Evolutionary conservation across 2,329 filamentous ascomycete genomes (phyloP).

Genomic region (Moelleriella libera): DNA sequence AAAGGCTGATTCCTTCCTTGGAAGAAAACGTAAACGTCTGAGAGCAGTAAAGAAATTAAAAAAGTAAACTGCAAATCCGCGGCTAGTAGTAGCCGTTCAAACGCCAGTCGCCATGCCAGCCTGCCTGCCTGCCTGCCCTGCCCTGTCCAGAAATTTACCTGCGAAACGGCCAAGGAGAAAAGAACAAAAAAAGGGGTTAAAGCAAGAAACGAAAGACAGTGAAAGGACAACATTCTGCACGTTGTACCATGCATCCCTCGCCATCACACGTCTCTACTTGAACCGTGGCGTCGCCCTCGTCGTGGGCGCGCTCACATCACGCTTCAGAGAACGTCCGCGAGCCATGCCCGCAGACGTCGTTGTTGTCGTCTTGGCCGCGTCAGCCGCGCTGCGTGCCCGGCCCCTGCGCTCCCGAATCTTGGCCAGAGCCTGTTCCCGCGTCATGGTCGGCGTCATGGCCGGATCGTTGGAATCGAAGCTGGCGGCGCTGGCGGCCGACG

Average conservation of each 20-base stretch:
- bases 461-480: slow-evolving; percentile 41
- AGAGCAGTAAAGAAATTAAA: too few relatives aligned
- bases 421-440: slow-evolving; percentile 60
- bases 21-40: too few relatives aligned
- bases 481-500: slow-evolving; percentile 21
- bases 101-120: slow-evolving; percentile 6
- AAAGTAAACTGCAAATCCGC: too few relatives aligned
- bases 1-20: too few relatives aligned
- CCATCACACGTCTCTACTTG: neutral
- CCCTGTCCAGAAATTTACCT: neutral
- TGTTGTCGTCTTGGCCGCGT: slow-evolving; percentile 39
- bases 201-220: neutral
- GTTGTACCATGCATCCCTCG: neutral
- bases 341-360: slow-evolving; percentile 15
- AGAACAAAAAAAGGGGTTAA: neutral
- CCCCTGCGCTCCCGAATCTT: slow-evolving; percentile 61
- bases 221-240: neutral
- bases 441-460: slow-evolving; percentile 50
- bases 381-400: slow-evolving; percentile 53
- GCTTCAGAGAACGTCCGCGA: slow-evolving; percentile 15
- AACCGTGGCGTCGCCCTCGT: slow-evolving; percentile 6
- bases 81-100: neutral
- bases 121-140: neutral
- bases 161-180: neutral
- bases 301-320: slow-evolving; percentile 34